Evolutionary conservation across 306 rosid species (phyloP).

Genomic region (Albizia julibrissin): DNA sequence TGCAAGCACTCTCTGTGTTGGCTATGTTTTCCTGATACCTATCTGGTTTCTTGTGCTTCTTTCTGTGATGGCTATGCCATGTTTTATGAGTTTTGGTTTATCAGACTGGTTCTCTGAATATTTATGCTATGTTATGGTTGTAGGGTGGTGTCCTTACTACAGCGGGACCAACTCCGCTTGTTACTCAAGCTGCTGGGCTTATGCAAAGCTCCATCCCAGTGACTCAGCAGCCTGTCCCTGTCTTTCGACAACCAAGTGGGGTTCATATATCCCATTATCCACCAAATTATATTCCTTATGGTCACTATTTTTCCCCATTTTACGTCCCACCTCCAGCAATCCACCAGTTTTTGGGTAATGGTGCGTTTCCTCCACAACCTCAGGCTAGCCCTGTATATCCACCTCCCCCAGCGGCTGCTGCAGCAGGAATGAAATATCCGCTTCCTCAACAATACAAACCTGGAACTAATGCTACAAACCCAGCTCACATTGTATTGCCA

Average conservation of each 20-base stretch:
- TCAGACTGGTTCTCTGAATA: constrained; percentile 5
- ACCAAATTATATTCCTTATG: constrained; percentile 84
- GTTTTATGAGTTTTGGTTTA: constrained; percentile 6
- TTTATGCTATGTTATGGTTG: constrained; percentile 37
- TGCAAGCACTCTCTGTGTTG: constrained; percentile 1
- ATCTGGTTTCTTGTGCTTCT: background rate
- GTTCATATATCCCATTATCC: constrained; percentile 87
- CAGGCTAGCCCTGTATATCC: constrained; percentile 81
- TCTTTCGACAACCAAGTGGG: constrained; percentile 82
- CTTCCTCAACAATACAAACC: constrained; percentile 87
- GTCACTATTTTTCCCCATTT: constrained; percentile 80
- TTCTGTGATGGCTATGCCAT: background rate
- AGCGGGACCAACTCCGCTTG: constrained; percentile 71
- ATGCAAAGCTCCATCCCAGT: constrained; percentile 88
- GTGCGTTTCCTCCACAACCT: constrained; percentile 89
- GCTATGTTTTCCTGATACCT: background rate
- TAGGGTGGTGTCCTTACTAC: constrained; percentile 86
- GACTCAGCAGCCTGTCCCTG: constrained; percentile 88
- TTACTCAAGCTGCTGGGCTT: constrained; percentile 83
- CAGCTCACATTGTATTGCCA: constrained; percentile 78
- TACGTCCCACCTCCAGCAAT: constrained; percentile 84
- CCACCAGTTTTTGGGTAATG: constrained; percentile 89
- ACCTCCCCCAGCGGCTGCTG: constrained; percentile 66
- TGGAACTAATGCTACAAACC: constrained; percentile 69
- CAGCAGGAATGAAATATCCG: constrained; percentile 83